Percentiles rank a stretch among this genome's conserved stretches.
These are phyloP conservation scores for Saccharomyces hybrid DNA, from an alignment of 1,139 yeast genomes.

Conservation along the genomic window DNA sequence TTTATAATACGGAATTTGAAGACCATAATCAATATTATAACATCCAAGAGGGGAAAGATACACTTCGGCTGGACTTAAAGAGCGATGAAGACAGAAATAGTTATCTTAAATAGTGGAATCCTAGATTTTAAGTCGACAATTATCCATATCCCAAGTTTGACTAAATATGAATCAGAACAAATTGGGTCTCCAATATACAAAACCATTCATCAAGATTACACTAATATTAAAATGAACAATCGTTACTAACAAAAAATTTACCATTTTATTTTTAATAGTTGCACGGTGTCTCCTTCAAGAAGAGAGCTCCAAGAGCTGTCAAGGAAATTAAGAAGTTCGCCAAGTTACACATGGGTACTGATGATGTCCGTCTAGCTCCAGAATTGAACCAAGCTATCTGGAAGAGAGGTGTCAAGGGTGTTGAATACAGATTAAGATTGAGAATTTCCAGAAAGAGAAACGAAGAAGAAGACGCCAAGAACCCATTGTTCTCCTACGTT, in stretches of 20 bases:
- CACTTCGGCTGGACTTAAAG: background rate
- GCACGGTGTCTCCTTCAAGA: constrained; percentile 98
- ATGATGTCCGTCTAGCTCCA: constrained; percentile 99
- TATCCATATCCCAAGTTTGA: background rate
- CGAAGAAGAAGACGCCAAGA: constrained; percentile 99
- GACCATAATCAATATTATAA: background rate
- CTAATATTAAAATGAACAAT: background rate
- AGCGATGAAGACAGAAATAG: background rate
- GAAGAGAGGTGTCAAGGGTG: constrained; percentile 99
- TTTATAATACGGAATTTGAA: too few relatives aligned
- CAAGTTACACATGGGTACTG: constrained; percentile 97
- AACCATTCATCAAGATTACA: background rate
- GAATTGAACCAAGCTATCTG: constrained; percentile 97
- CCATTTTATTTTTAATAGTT: constrained; percentile 40
- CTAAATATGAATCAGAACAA: background rate
- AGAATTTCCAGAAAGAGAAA: constrained; percentile 99
- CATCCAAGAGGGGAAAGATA: background rate
- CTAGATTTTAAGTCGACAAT: background rate
- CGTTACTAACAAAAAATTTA: background rate
- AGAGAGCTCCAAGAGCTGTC: constrained; percentile 99
- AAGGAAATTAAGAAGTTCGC: constrained; percentile 99
- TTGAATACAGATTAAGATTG: constrained; percentile 95
- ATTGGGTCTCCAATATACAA: background rate
- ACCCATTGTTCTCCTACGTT: constrained; percentile 95
- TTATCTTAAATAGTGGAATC: background rate